Base-by-base conservation (phyloP, 176 grass and related monocot species). In the Pharus latifolius region DNA sequence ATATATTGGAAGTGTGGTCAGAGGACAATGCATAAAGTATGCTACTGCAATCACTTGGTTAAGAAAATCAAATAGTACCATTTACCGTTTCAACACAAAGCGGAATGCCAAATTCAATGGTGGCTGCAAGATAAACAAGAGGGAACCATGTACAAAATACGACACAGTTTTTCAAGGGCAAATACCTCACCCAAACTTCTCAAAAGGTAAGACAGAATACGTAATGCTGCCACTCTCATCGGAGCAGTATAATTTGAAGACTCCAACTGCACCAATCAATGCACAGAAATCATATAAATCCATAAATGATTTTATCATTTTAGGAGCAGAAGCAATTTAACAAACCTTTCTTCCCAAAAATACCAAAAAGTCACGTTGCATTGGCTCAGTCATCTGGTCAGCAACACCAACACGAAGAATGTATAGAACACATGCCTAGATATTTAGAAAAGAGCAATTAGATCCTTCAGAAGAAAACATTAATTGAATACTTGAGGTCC, bases 331-430 rank as follows among this genome's bases (percentile, higher is more conserved):
- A 79, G 10, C 42, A 75, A 78, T 41, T 12, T 51, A 32, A 0
- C 78, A 56, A 85, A 97, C 93, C 93, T 98, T 90, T 88, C 67
- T 88, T 72, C 90, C 90, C 43, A 94, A 81, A 82, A 94, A 84
- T 81, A 93, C 79, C 57, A 98, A 93, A 81, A 98, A 83, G 42
- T 87, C 78, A 67, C 84, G 78, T 27, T 98, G 89, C 7, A 84
- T 74, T 3, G 84, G 90, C 87, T 94, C 95, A 28, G 82, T 98
- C 86, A 94, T 87, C 67, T 94, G 95, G 62, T 98, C 95, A 47
- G 90, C 76, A 71, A 94, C 70, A 72, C 95, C 95, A 88, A 98
- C 87, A 73, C 82, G 89, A 56, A 93, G 75, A 83, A 98, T 73
- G 71, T 98, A 98, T 38, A 98, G 61, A 53, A 98, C 84, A 81